A percentile compares a stretch with the other conserved stretches of the same genome.
Evolutionary conservation across 1,139 yeast genomes (phyloP).

Genomic region (Blastobotrys indianensis): DNA sequence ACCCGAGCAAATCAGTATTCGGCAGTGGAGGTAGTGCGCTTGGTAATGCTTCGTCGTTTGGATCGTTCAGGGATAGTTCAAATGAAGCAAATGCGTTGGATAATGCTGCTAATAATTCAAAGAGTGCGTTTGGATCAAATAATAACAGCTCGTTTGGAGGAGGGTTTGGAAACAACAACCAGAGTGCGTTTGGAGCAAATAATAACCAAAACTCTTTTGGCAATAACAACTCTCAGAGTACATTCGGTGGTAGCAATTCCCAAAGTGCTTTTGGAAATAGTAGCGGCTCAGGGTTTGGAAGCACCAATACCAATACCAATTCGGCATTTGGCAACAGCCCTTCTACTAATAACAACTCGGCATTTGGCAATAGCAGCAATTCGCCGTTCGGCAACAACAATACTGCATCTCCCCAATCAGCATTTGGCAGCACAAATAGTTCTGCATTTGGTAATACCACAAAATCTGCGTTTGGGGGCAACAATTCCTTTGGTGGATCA

Average conservation of each 20-base stretch:
- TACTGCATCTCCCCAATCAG: conserved; percentile 13
- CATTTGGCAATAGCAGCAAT: conserved; percentile 8
- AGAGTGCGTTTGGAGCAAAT: conserved; percentile 1
- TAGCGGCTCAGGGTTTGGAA: too few relatives aligned
- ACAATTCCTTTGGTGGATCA: neutral
- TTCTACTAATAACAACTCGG: neutral
- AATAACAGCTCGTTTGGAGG: too few relatives aligned
- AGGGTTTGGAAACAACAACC: too few relatives aligned
- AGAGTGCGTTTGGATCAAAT: conserved; percentile 12
- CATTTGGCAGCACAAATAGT: conserved; percentile 21
- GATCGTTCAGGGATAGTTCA: conserved; percentile 6
- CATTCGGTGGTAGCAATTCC: neutral
- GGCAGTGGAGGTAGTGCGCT: conserved; percentile 10
- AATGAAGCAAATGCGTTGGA: conserved; percentile 11
- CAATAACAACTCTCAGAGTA: neutral
- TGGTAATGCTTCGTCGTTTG: conserved; percentile 11
- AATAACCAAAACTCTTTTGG: too few relatives aligned
- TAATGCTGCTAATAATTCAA: conserved; percentile 1
- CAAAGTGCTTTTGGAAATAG: conserved; percentile 6
- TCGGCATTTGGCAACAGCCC: conserved; percentile 6
- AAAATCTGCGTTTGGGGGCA: conserved; percentile 9
- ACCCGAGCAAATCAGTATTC: neutral
- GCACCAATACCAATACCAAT: too few relatives aligned
- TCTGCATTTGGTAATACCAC: conserved; percentile 18
- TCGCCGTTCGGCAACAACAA: conserved; percentile 17